Conservation (phyloP, 257 asterid genomes). For the Paraleonurus japonicus region DNA sequence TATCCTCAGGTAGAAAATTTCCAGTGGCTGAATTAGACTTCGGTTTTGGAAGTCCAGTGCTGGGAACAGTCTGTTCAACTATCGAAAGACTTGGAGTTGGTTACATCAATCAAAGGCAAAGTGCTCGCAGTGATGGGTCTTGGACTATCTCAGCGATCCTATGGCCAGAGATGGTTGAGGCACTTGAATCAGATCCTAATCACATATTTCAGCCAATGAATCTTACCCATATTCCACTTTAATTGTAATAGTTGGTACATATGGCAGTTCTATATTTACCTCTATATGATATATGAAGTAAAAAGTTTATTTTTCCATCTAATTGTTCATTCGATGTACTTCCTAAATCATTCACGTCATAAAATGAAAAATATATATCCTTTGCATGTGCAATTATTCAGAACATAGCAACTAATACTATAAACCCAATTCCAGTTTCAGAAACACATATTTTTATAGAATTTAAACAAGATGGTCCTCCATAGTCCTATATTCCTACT, state of each 20-base stretch:
- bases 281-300: background rate
- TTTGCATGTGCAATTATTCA: background rate
- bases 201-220: slow-evolving; percentile 48
- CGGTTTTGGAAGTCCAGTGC: slow-evolving; percentile 59
- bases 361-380: too few species aligned
- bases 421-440: background rate
- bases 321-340: background rate
- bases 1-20: slow-evolving; percentile 56
- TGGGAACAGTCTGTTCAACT: slow-evolving; percentile 52
- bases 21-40: slow-evolving; percentile 59
- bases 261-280: background rate
- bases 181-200: slow-evolving; percentile 51
- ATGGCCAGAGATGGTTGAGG: slow-evolving; percentile 59
- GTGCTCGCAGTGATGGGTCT: slow-evolving; percentile 46
- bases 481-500: background rate
- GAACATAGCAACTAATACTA: background rate
- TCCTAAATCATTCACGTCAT: background rate
- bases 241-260: slow-evolving; percentile 12
- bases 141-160: slow-evolving; percentile 58
- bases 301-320: background rate
- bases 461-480: background rate
- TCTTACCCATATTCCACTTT: slow-evolving; percentile 32
- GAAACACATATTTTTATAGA: background rate
- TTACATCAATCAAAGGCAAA: slow-evolving; percentile 55
- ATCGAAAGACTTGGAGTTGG: slow-evolving; percentile 60